Evolutionary conservation across 352 stramenopile genomes (phyloP), one percentile per base, ranked within the genome.

Genomic region (Paralagenidium karlingii): DNA sequence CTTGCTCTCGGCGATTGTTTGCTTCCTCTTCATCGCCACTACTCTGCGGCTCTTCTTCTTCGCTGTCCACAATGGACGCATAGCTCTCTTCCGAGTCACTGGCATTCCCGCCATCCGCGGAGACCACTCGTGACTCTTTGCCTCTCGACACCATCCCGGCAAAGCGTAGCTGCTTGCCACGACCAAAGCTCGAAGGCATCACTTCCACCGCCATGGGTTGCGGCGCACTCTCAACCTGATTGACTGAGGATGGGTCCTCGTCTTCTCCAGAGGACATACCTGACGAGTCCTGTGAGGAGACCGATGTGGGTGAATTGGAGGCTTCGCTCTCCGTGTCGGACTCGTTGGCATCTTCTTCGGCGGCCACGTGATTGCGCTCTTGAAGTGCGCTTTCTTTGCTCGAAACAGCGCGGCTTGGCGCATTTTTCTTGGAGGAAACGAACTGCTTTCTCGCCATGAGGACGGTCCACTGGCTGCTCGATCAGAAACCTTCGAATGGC

Each of bases 361-460:
- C 43, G n/a, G 47, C 28, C 43, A 13, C 42, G 29, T 46, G 20
- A 34, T 51, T 21, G 43, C 71, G 56, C 16, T 60, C 63, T 26
- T 79, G 71, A 38, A 89, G 58, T 25, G 75, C 75, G 27, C 68
- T 71, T 47, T 89, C 75, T 53, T 89, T 89, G 55, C 71, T 86
- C n/a, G 75, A 84, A 29, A 89, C 63, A 21, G 53, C 61, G 40
- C 70, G 75, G 49, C 68, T 85, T 30, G 75, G 75, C 51, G 65
- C 75, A 55, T 85, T 89, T 57, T 89, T 89, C 63, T 83, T 89
- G 47, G 69, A 89, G 24, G 75, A 89, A 27, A 89, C 75, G 42
- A 89, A 86, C 54, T 83, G 76, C 53, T 82, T 81, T 43, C 79
- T 68, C 28, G 75, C 75, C 75, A 89, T 89, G 34, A 34, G 22